Conservation (phyloP, 2,329 filamentous ascomycete genomes). For the Lithohypha guttulata region DNA sequence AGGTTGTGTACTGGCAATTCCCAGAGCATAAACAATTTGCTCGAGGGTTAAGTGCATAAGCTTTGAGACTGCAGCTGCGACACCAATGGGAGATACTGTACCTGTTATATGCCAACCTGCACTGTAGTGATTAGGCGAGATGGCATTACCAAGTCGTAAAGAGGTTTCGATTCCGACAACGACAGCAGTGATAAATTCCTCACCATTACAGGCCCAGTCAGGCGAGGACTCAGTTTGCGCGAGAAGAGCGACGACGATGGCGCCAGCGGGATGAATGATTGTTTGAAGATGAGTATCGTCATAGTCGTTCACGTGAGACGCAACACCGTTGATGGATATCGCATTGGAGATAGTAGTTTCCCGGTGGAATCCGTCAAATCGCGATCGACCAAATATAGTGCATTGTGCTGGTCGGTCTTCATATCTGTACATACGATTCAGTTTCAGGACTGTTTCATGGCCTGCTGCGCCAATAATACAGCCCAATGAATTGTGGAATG, state of each 20-base stretch:
- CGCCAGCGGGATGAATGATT: slow-evolving; percentile 45
- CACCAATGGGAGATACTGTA: slow-evolving; percentile 42
- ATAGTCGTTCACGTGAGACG: slow-evolving; percentile 47
- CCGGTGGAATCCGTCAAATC: background rate
- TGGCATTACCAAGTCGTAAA: slow-evolving; percentile 42
- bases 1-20: slow-evolving; percentile 44
- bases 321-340: slow-evolving; percentile 44
- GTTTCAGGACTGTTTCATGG: slow-evolving; percentile 35
- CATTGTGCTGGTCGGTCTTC: slow-evolving; percentile 26
- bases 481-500: slow-evolving; percentile 45
- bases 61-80: slow-evolving; percentile 42
- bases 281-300: slow-evolving; percentile 47
- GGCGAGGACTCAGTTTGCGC: slow-evolving; percentile 34
- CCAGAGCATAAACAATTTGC: slow-evolving; percentile 41
- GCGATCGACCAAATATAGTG: slow-evolving; percentile 29
- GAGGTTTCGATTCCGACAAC: slow-evolving; percentile 43
- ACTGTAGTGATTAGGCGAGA: slow-evolving; percentile 46
- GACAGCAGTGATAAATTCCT: slow-evolving; percentile 42
- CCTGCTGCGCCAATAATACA: slow-evolving; percentile 42
- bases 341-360: slow-evolving; percentile 26
- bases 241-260: slow-evolving; percentile 41
- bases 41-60: slow-evolving; percentile 32
- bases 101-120: slow-evolving; percentile 48
- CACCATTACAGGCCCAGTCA: slow-evolving; percentile 26
- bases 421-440: slow-evolving; percentile 29